Conservation (phyloP, 352 stramenopile genomes). For the Phytophthora sp. region DNA sequence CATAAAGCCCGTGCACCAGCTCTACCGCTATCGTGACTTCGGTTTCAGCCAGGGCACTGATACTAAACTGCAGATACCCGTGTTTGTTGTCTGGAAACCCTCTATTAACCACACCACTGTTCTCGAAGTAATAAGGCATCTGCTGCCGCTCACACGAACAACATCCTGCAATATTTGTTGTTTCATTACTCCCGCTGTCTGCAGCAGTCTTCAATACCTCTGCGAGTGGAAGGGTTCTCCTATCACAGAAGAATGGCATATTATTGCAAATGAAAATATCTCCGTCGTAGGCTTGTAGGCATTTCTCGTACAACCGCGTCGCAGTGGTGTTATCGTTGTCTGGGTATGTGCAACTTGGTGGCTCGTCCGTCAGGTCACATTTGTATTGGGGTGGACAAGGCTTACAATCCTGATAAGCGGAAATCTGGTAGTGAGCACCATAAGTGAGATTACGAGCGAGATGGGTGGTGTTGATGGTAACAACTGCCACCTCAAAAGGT, state of each 20-base stretch:
- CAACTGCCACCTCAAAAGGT: constrained; percentile 89
- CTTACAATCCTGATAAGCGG: constrained; percentile 95
- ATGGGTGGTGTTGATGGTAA: constrained; percentile 93
- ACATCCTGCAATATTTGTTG: constrained; percentile 53
- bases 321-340: constrained; percentile 53
- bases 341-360: constrained; percentile 71
- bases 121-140: constrained; percentile 92
- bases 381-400: constrained; percentile 94
- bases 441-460: constrained; percentile 96
- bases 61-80: constrained; percentile 90
- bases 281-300: constrained; percentile 42
- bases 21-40: constrained; percentile 93
- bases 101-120: constrained; percentile 47
- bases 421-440: constrained; percentile 95
- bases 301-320: constrained; percentile 50
- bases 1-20: constrained; percentile 94
- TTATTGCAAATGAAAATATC: constrained; percentile 53
- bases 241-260: constrained; percentile 75
- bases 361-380: constrained; percentile 63
- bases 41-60: constrained; percentile 80
- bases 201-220: constrained; percentile 18
- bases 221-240: constrained; percentile 30
- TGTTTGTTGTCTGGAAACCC: constrained; percentile 97
- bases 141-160: constrained; percentile 88
- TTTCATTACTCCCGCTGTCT: constrained; percentile 30